Conservation (phyloP, 805 yeast species). For the Myxozyma vanderwaltii region DNA sequence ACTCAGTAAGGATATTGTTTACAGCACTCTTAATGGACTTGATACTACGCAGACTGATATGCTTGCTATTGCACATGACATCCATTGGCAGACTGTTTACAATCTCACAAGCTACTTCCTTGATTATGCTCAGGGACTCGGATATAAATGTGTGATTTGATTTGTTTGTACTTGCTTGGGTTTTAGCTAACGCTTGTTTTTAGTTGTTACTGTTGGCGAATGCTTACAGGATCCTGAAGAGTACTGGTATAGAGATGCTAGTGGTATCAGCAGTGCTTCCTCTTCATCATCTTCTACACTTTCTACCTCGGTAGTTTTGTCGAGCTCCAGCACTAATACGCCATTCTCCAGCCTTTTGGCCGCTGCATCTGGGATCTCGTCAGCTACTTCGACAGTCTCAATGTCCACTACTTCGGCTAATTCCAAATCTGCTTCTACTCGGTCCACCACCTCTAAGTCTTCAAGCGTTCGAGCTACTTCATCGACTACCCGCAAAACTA, state of each 20-base stretch:
- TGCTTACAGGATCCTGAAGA: constrained; percentile 24
- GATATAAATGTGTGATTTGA: background rate
- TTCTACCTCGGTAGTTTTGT: background rate
- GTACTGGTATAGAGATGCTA: constrained; percentile 23
- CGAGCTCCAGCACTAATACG: too few relatives aligned
- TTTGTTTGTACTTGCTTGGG: background rate
- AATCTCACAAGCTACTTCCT: constrained; percentile 20
- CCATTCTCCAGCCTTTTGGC: too few relatives aligned
- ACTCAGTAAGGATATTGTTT: constrained; percentile 18
- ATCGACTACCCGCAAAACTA: too few relatives aligned
- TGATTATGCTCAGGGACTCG: constrained; percentile 2
- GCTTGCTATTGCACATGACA: constrained; percentile 21
- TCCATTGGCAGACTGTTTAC: constrained; percentile 27
- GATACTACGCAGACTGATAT: constrained; percentile 3
- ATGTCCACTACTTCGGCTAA: background rate
- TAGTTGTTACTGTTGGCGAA: constrained; percentile 28
- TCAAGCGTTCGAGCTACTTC: too few relatives aligned
- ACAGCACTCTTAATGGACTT: background rate
- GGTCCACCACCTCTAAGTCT: too few relatives aligned
- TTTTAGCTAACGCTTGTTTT: background rate
- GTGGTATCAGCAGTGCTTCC: background rate
- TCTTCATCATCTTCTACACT: constrained; percentile 3
- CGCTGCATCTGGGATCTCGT: too few relatives aligned
- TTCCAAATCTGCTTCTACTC: too few relatives aligned
- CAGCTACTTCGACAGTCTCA: too few relatives aligned